Base-by-base conservation (phyloP, 2,329 filamentous ascomycete genomes). In the Aquanectria penicillioides region DNA sequence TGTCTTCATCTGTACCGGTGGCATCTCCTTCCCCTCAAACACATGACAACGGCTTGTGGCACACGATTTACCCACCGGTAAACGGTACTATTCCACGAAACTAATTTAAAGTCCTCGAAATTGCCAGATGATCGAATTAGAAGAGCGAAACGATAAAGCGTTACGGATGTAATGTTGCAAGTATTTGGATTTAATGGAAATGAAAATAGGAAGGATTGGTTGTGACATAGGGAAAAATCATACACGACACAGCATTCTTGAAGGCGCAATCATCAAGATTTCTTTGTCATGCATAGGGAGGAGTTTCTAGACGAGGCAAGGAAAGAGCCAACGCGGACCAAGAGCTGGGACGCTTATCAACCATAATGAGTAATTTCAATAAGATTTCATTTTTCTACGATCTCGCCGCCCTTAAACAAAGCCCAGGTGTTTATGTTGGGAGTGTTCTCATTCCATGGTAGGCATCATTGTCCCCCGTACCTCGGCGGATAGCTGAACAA, bases 21-120 rank as follows among this genome's bases (percentile, higher is more conserved):
- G 37, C 64, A 10, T 61, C 62, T 9, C 65, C 69, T 12, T 56
- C 65, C 25, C 63, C 70, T n/a, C 63, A 65, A 28, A 73, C 73
- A 11, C 72, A 76, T 34, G 79, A 82, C 53, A 63, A 82, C 50
- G 80, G 80, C 15, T 69, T 69, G 46, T 82, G 80, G 81, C 78
- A 80, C 56, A 80, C 80, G 4, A 74, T 74, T 0, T 82, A 81
- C 51, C 78, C 78, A 3, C 37, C 77, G 0, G 80, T 77, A 77
- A 82, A 80, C 59, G 74, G 68, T 48, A 80, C 79, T 2, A 46
- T 49, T 25, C 26, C 47, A 6, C 31, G 59, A 20, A 25, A 33
- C 17, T 38, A 40, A 69, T 60, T 53, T 31, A 59, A 43, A 38
- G 11, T 38, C 33, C n/a, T 52, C n/a, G n/a, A n/a, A n/a, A n/a